phyloP scores from a whole-genome alignment of 2,329 filamentous ascomycete species.

The Lecanoromycetidae sp. region DNA sequence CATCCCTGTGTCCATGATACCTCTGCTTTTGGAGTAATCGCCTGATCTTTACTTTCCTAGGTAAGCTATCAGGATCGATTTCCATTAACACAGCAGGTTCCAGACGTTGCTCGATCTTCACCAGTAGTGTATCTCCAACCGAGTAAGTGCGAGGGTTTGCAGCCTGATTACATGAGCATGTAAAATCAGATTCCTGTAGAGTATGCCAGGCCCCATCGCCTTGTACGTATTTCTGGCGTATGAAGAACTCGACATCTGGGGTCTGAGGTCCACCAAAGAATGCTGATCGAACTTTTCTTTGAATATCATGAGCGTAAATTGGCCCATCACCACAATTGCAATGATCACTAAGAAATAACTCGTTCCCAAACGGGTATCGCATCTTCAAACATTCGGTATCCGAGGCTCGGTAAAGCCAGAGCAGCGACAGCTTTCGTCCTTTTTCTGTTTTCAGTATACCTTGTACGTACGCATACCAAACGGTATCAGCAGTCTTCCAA shows the following conservation, averaged over 20 bases:
- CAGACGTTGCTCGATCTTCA: constrained; percentile 29
- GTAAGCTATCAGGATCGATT: constrained; percentile 23
- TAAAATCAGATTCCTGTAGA: constrained; percentile 42
- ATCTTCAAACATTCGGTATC: constrained; percentile 59
- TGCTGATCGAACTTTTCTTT: constrained; percentile 46
- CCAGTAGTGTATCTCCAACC: constrained; percentile 50
- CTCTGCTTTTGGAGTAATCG: constrained; percentile 39
- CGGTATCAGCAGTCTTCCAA: constrained; percentile 45
- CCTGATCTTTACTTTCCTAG: constrained; percentile 35
- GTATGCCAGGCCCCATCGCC: constrained; percentile 51
- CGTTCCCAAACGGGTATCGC: constrained; percentile 57
- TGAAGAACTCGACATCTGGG: constrained; percentile 44
- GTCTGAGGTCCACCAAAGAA: constrained; percentile 42
- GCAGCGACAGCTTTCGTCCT: constrained; percentile 45
- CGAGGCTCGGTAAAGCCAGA: constrained; percentile 61
- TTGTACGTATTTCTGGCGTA: constrained; percentile 57
- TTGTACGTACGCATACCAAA: constrained; percentile 63
- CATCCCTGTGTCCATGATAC: constrained; percentile 30
- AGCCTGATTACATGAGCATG: constrained; percentile 34
- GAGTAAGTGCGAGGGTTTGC: constrained; percentile 25
- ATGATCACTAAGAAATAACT: constrained; percentile 65
- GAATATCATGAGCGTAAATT: constrained; percentile 44
- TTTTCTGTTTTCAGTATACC: constrained; percentile 31
- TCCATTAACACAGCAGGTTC: constrained; percentile 51
- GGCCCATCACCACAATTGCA: constrained; percentile 53